Percentiles rank a stretch among this genome's conserved stretches.
phyloP scores from a whole-genome alignment of 176 grass and related monocot species.

The Triticum turgidum region DNA sequence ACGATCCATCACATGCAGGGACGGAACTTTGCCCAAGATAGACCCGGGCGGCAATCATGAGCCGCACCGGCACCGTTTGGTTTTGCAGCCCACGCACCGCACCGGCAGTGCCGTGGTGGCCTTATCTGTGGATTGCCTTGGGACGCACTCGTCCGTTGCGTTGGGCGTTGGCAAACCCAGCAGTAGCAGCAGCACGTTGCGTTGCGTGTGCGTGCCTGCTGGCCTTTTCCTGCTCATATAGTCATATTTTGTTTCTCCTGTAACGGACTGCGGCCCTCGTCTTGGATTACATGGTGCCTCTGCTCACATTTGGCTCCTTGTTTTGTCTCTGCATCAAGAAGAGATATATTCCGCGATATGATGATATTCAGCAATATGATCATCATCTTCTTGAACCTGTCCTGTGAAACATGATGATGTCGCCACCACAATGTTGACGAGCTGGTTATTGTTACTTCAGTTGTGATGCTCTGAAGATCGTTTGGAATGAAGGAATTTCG shows the following conservation, averaged over 20 bases:
- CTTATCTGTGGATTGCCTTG: neutral
- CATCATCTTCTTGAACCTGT: neutral
- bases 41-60: conserved; percentile 18
- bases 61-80: too few species aligned
- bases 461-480: neutral
- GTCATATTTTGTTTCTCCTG: neutral
- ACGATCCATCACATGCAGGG: neutral
- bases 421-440: neutral
- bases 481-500: neutral
- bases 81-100: neutral
- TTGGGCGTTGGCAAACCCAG: neutral
- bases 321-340: neutral
- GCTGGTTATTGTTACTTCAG: neutral
- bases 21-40: neutral
- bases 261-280: neutral
- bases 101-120: neutral
- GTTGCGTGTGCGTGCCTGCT: conserved; percentile 14
- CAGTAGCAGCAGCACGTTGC: neutral
- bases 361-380: neutral
- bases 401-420: neutral
- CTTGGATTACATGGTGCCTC: neutral
- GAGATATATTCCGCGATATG: neutral
- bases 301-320: neutral
- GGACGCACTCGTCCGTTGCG: conserved; percentile 22
- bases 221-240: neutral